phyloP scores from a whole-genome alignment of 441 rosid genomes.

The Rhodomyrtus psidioides region DNA sequence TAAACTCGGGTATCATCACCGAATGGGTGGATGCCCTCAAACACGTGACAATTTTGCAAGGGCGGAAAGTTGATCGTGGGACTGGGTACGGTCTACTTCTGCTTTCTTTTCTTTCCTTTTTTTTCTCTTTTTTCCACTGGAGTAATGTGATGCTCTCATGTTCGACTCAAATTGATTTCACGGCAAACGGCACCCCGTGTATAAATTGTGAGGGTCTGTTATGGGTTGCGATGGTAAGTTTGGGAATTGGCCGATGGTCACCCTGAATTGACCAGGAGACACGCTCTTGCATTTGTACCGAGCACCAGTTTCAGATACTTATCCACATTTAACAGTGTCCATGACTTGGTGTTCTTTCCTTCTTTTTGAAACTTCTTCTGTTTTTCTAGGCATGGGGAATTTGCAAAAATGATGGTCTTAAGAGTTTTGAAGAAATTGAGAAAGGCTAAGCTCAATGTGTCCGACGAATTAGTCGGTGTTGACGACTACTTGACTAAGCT shows the following conservation, averaged over 20 bases:
- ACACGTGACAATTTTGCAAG: not conserved
- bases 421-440: not conserved
- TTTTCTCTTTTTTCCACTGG: not conserved
- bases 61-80: not conserved
- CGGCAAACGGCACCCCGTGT: no score
- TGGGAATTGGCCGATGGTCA: not conserved
- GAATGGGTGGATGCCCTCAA: not conserved
- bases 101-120: not conserved
- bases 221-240: no score
- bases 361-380: not conserved
- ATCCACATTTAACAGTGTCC: not conserved
- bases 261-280: not conserved
- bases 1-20: rapidly evolving
- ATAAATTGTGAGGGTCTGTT: not conserved
- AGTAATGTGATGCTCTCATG: no score
- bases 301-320: not conserved
- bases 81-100: not conserved
- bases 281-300: not conserved
- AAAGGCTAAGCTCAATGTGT: not conserved
- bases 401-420: not conserved
- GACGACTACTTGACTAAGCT: not conserved
- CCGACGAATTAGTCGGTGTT: not conserved
- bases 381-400: not conserved
- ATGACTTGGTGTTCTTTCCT: not conserved
- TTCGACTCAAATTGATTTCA: no score